These are phyloP conservation scores for Coniochaeta pulveracea DNA, from an alignment of 2,329 filamentous ascomycete species.

Conservation along the genomic window DNA sequence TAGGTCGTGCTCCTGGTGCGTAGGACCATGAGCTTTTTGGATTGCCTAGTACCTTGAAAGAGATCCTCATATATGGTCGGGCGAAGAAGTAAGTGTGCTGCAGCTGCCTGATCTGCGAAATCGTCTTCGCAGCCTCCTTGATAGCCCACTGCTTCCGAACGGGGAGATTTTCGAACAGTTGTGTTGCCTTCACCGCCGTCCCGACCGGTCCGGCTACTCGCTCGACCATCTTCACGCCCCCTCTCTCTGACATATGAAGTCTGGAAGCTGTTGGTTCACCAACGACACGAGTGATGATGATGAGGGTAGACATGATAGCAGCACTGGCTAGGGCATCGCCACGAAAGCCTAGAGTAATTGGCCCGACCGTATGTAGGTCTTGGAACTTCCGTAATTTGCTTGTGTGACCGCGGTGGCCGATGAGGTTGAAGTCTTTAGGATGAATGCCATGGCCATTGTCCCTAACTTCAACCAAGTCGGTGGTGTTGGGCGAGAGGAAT, in stretches of 20 bases:
- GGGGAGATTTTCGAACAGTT: slow-evolving; percentile 49
- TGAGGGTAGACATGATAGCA: slow-evolving; percentile 47
- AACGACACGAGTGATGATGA: slow-evolving; percentile 51
- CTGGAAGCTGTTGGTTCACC: slow-evolving; percentile 46
- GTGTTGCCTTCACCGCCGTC: slow-evolving; percentile 51
- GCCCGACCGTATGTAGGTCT: slow-evolving; percentile 45
- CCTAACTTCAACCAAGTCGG: slow-evolving; percentile 58
- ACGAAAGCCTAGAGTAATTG: slow-evolving; percentile 59
- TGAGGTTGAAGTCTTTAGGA: slow-evolving; percentile 44
- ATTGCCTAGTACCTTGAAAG: slow-evolving; percentile 44
- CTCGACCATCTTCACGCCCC: slow-evolving; percentile 26
- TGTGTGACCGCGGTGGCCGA: slow-evolving; percentile 59
- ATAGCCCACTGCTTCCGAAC: slow-evolving; percentile 49
- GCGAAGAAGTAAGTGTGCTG: slow-evolving; percentile 56
- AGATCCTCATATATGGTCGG: slow-evolving; percentile 48
- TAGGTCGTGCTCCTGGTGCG: slow-evolving; percentile 37
- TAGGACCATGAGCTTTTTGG: slow-evolving; percentile 49
- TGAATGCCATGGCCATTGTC: slow-evolving; percentile 67
- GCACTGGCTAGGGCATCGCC: slow-evolving; percentile 62
- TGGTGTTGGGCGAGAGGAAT: slow-evolving; percentile 49
- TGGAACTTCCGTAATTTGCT: slow-evolving; percentile 60
- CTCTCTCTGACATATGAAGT: slow-evolving; percentile 29
- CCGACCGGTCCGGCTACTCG: slow-evolving; percentile 47
- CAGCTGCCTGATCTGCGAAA: slow-evolving; percentile 46
- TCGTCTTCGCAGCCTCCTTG: slow-evolving; percentile 44